Conservation (phyloP, 2,329 filamentous ascomycete genomes). For the Aspergillus floridensis region DNA sequence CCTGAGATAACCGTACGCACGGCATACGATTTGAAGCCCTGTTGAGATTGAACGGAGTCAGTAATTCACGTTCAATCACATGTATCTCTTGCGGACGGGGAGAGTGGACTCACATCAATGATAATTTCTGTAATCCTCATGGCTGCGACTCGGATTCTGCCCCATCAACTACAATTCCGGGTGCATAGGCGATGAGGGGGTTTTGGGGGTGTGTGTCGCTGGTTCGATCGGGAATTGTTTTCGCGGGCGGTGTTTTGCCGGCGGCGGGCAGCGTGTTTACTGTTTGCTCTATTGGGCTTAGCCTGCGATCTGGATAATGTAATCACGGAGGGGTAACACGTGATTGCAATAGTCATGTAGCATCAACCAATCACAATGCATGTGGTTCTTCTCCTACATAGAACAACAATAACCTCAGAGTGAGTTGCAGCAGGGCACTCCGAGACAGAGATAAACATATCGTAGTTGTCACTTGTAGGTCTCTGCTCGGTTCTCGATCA, state of each 20-base stretch:
- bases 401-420: background rate
- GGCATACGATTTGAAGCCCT: conserved; percentile 52
- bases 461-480: too few species aligned
- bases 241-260: conserved; percentile 24
- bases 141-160: conserved; percentile 30
- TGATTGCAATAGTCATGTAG: background rate
- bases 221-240: conserved; percentile 15
- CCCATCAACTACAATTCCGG: conserved; percentile 27
- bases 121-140: conserved; percentile 52
- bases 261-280: conserved; percentile 32
- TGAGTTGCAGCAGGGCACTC: background rate
- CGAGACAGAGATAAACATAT: background rate
- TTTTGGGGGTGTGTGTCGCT: background rate
- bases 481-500: too few species aligned
- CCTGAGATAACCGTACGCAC: conserved; percentile 51
- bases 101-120: conserved; percentile 42
- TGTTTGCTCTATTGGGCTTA: conserved; percentile 32
- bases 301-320: conserved; percentile 20
- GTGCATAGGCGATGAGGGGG: conserved; percentile 27
- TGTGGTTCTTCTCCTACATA: background rate
- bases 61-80: background rate
- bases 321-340: conserved; percentile 18
- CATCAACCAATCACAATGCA: background rate
- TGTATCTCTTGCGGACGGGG: background rate
- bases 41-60: conserved; percentile 15